A percentile compares a stretch with the other conserved stretches of the same genome.
Evolutionary conservation across 768 basidiomycete genomes (phyloP).

Genomic region (Suillus ampliporus): DNA sequence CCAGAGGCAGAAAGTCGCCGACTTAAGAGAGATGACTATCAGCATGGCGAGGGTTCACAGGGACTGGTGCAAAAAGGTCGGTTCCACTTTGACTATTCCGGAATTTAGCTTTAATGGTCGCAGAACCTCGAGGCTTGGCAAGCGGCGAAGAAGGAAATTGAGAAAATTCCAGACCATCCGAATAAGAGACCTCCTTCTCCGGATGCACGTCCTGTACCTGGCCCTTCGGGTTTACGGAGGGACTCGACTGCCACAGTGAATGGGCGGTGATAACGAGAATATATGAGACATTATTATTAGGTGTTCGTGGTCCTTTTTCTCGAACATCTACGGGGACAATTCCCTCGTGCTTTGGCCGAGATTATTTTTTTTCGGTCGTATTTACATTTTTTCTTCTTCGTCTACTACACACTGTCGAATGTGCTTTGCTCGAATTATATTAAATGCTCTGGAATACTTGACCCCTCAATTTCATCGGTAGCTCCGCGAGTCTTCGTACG

Average conservation of each 20-base stretch:
- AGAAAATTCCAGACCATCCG: slow-evolving; percentile 89
- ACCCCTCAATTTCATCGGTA: not conserved
- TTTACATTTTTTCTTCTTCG: not conserved
- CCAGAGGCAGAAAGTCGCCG: slow-evolving; percentile 98
- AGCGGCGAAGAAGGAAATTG: slow-evolving; percentile 91
- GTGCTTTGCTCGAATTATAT: slow-evolving; percentile 4
- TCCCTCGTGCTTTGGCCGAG: not conserved
- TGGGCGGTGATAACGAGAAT: slow-evolving; percentile 47
- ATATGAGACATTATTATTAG: not conserved
- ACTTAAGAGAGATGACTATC: slow-evolving; percentile 92
- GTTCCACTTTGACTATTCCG: slow-evolving; percentile 12
- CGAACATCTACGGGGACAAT: not conserved
- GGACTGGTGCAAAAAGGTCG: slow-evolving; percentile 96
- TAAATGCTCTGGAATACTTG: slow-evolving; percentile 4
- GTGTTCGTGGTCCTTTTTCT: not conserved
- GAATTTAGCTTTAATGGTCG: slow-evolving; percentile 22
- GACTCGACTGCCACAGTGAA: slow-evolving; percentile 78
- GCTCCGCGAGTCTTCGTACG: slow-evolving; percentile 8
- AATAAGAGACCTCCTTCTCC: slow-evolving; percentile 61
- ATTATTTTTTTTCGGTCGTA: not conserved
- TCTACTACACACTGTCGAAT: not conserved
- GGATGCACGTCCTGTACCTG: slow-evolving; percentile 38
- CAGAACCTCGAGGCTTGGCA: slow-evolving; percentile 98
- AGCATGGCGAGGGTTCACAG: slow-evolving; percentile 88
- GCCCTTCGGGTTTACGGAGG: slow-evolving; percentile 52